Percentiles rank a stretch among this genome's conserved stretches.
These are phyloP conservation scores for Geoglossum glabrum DNA, from an alignment of 495 filamentous ascomycete genomes.

Conservation along the genomic window DNA sequence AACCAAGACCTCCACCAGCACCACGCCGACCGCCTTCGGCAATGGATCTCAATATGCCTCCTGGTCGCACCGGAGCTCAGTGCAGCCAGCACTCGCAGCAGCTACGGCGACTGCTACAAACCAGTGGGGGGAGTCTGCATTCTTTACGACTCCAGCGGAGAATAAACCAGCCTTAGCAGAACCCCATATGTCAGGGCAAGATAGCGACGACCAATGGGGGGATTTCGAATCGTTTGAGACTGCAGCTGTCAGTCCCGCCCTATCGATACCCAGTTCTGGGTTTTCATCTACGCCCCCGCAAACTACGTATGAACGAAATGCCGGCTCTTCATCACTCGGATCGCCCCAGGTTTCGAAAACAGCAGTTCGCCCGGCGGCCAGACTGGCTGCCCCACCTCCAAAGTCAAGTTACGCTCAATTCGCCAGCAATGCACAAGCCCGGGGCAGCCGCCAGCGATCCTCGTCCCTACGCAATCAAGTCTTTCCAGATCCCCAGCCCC, in stretches of 20 bases:
- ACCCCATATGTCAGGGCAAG: not conserved
- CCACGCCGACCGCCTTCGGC: not conserved
- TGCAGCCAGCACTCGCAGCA: not conserved
- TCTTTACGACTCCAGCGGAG: not conserved
- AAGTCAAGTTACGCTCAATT: not conserved
- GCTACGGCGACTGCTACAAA: not conserved
- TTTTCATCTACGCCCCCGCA: not conserved
- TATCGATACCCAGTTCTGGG: not conserved
- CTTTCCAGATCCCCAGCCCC: not conserved
- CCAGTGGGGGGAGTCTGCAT: not conserved
- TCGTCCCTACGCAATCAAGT: not conserved
- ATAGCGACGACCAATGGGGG: not conserved
- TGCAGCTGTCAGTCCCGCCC: not conserved
- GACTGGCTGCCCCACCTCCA: not conserved
- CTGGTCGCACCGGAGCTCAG: not conserved
- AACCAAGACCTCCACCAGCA: not conserved
- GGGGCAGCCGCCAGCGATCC: not conserved
- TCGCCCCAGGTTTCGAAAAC: not conserved
- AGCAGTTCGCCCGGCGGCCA: not conserved
- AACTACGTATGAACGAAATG: not conserved
- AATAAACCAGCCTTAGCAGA: not conserved
- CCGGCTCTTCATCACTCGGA: not conserved
- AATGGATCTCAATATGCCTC: not conserved
- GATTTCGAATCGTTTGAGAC: constrained; percentile 1
- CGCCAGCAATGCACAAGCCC: not conserved